phyloP scores from a whole-genome alignment of 1,284 basidiomycete species.

The Ganoderma multipileum region DNA sequence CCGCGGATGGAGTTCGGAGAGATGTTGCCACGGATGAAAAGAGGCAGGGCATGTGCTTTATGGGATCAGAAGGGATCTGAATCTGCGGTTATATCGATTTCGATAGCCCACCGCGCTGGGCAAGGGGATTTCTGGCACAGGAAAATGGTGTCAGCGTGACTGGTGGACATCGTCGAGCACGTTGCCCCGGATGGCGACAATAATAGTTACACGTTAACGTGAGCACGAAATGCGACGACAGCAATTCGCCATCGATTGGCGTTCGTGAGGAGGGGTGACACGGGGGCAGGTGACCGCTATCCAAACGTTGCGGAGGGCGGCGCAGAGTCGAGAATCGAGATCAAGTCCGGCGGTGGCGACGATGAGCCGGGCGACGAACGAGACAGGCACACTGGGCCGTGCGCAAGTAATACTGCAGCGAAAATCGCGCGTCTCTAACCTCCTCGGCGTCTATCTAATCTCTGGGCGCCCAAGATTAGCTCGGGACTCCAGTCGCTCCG shows the following conservation, averaged over 20 bases:
- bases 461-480: slow-evolving; percentile 11
- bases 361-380: too few relatives aligned
- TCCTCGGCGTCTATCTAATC: slow-evolving; percentile 32
- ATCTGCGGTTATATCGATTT: slow-evolving; percentile 23
- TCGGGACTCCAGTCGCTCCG: too few relatives aligned
- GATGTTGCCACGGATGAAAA: slow-evolving; percentile 29
- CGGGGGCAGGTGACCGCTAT: too few relatives aligned
- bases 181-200: slow-evolving; percentile 3
- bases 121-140: slow-evolving; percentile 26
- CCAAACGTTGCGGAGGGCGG: too few relatives aligned
- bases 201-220: slow-evolving; percentile 22
- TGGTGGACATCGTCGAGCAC: slow-evolving; percentile 4
- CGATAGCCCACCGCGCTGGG: slow-evolving; percentile 24
- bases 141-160: slow-evolving; percentile 27
- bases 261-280: neutral
- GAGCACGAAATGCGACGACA: slow-evolving; percentile 12
- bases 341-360: neutral
- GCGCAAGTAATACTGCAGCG: too few relatives aligned
- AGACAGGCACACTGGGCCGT: too few relatives aligned
- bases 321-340: neutral
- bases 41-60: slow-evolving; percentile 34
- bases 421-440: too few relatives aligned
- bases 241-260: slow-evolving; percentile 26
- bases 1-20: slow-evolving; percentile 32
- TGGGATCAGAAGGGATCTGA: slow-evolving; percentile 13